A percentile compares a stretch with the other conserved stretches of the same genome.
These are phyloP conservation scores for Xerocomus spinulosus DNA, from an alignment of 768 basidiomycete genomes.

Conservation along the genomic window DNA sequence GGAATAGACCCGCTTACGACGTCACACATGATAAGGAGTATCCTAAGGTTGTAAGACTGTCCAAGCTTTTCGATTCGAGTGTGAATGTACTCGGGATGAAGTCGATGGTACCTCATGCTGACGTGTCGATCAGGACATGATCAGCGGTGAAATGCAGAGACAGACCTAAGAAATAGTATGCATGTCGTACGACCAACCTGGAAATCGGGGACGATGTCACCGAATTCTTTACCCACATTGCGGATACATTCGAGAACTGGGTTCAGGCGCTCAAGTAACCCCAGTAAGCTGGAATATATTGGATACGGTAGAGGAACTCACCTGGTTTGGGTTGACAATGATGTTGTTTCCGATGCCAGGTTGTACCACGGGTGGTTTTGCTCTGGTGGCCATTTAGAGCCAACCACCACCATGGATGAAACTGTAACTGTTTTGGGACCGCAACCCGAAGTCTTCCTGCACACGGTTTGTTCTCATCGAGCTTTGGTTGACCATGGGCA, in stretches of 20 bases:
- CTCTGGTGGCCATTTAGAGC: conserved; percentile 9
- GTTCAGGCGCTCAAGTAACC: conserved; percentile 63
- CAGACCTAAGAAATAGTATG: conserved; percentile 84
- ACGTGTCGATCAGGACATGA: background rate
- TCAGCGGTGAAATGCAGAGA: background rate
- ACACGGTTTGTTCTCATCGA: too few species aligned
- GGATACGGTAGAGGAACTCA: conserved; percentile 12
- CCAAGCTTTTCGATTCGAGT: conserved; percentile 85
- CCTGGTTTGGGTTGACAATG: conserved; percentile 59
- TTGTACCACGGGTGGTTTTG: conserved; percentile 54
- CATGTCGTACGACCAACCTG: conserved; percentile 94
- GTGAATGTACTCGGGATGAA: conserved; percentile 97
- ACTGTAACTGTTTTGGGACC: too few species aligned
- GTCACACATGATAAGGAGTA: conserved; percentile 88
- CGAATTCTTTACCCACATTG: conserved; percentile 90
- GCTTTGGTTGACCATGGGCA: too few species aligned
- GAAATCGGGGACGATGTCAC: conserved; percentile 90
- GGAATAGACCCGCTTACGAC: conserved; percentile 53
- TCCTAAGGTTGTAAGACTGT: conserved; percentile 72
- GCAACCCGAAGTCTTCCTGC: too few species aligned
- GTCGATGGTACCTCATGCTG: conserved; percentile 89
- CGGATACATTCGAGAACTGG: conserved; percentile 82
- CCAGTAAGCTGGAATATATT: conserved; percentile 1
- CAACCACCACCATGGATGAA: too few species aligned
- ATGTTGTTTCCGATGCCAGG: conserved; percentile 64